Evolutionary conservation across 768 basidiomycete species (phyloP).

Genomic region (Butyriboletus loyo): DNA sequence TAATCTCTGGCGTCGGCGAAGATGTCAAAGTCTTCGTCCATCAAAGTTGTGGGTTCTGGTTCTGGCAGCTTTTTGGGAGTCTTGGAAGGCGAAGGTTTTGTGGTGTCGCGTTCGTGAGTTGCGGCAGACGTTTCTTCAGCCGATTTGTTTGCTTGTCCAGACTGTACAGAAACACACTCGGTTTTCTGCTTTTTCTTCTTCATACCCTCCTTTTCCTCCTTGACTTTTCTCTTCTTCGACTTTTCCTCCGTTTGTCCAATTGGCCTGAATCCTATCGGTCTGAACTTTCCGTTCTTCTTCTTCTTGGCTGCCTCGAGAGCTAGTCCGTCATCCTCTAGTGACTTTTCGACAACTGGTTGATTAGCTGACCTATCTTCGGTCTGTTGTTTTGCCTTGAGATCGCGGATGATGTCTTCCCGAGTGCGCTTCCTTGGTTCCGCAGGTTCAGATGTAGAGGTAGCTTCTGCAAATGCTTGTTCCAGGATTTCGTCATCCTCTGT

Average conservation of each 20-base stretch:
- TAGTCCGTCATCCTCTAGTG: slow-evolving; percentile 19
- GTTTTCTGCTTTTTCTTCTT: slow-evolving; percentile 65
- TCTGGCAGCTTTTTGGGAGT: slow-evolving; percentile 9
- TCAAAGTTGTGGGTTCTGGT: slow-evolving; percentile 21
- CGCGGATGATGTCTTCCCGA: slow-evolving; percentile 70
- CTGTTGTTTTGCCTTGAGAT: slow-evolving; percentile 65
- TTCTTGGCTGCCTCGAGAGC: slow-evolving; percentile 38
- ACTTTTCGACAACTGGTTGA: slow-evolving; percentile 9
- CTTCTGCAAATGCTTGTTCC: slow-evolving; percentile 68
- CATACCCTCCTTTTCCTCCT: slow-evolving; percentile 38
- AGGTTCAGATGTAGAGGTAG: slow-evolving; percentile 27
- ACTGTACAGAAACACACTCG: slow-evolving; percentile 26
- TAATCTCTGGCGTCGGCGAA: slow-evolving; percentile 87
- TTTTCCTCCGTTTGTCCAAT: slow-evolving; percentile 46
- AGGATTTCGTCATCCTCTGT: slow-evolving; percentile 77
- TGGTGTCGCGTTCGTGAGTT: background rate
- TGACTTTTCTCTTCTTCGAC: slow-evolving; percentile 42
- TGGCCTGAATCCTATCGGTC: slow-evolving; percentile 63
- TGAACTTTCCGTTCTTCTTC: slow-evolving; percentile 43
- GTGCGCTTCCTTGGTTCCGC: slow-evolving; percentile 61
- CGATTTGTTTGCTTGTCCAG: background rate
- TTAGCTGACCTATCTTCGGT: slow-evolving; percentile 16
- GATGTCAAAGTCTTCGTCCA: slow-evolving; percentile 74
- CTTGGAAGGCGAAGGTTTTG: slow-evolving; percentile 5
- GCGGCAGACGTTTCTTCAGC: background rate